phyloP scores from a whole-genome alignment of 352 stramenopile genomes.

The Phytophthora vignae region DNA sequence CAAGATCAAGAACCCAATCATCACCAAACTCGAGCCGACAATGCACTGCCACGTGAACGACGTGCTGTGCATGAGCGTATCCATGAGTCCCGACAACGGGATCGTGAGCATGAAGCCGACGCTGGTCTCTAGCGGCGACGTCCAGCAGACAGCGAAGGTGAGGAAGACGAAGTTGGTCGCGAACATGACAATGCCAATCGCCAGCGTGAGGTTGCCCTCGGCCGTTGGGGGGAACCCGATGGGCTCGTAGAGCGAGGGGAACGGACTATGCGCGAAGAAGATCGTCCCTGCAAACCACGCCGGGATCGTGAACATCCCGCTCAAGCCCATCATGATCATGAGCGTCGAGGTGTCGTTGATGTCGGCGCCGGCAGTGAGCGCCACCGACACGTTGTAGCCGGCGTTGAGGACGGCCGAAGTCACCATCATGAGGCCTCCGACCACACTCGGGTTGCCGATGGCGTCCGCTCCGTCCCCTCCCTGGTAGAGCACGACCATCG shows the following conservation, averaged over 20 bases:
- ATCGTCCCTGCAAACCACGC: background rate
- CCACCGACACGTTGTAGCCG: slow-evolving; percentile 53
- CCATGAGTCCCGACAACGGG: slow-evolving; percentile 51
- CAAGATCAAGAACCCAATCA: slow-evolving; percentile 56
- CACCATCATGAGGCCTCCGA: slow-evolving; percentile 53
- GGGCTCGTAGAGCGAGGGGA: slow-evolving; percentile 37
- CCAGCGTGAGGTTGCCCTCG: slow-evolving; percentile 43
- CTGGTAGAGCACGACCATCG: slow-evolving; percentile 55
- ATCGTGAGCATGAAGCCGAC: slow-evolving; percentile 71
- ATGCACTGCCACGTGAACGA: slow-evolving; percentile 57
- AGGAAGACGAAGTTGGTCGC: slow-evolving; percentile 53
- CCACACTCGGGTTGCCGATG: slow-evolving; percentile 40
- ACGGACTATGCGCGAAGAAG: background rate
- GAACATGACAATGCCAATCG: slow-evolving; percentile 41
- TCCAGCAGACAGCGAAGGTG: slow-evolving; percentile 58
- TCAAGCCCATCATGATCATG: slow-evolving; percentile 22
- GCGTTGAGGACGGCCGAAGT: slow-evolving; percentile 55
- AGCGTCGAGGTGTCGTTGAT: slow-evolving; percentile 57
- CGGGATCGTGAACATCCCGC: background rate
- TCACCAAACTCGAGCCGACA: slow-evolving; percentile 54
- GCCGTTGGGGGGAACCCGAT: slow-evolving; percentile 44
- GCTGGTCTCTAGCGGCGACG: slow-evolving; percentile 61
- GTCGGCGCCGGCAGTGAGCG: slow-evolving; percentile 41
- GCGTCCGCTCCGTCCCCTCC: slow-evolving; percentile 28
- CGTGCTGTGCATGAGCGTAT: slow-evolving; percentile 50